These are phyloP conservation scores for Populus simonii DNA, from an alignment of 345 rosid genomes.

Conservation along the genomic window DNA sequence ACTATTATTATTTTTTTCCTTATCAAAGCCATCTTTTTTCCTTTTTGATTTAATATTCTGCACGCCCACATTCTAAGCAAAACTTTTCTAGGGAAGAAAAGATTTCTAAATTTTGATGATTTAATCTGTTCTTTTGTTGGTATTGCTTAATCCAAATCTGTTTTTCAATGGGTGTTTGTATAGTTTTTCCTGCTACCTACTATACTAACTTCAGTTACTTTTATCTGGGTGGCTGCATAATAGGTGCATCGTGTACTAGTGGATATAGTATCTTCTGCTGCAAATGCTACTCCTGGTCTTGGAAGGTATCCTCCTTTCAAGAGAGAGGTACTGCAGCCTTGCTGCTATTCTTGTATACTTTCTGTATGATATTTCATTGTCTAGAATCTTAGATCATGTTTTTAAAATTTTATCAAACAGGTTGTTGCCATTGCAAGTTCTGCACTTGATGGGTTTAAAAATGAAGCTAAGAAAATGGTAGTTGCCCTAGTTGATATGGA, in stretches of 20 bases:
- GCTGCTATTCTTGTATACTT: background rate
- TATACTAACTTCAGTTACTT: background rate
- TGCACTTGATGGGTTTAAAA: conserved; percentile 91
- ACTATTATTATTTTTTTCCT: background rate
- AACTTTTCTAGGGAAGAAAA: background rate
- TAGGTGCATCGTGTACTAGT: conserved; percentile 93
- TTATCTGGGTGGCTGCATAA: background rate
- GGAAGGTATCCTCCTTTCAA: conserved; percentile 98
- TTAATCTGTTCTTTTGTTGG: background rate
- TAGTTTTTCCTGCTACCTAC: background rate
- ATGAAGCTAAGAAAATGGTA: conserved; percentile 93
- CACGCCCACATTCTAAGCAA: background rate
- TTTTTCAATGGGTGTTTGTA: background rate
- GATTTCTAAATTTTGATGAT: background rate
- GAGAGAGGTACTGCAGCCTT: conserved; percentile 64
- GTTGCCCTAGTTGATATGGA: conserved; percentile 99
- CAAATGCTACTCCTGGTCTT: conserved; percentile 94
- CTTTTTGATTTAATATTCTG: background rate
- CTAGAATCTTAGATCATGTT: background rate
- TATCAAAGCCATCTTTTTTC: background rate
- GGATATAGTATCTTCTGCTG: conserved; percentile 84
- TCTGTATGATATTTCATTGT: background rate
- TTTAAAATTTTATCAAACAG: conserved; percentile 36
- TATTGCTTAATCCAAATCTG: background rate
- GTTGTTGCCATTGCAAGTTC: conserved; percentile 84